Evolutionary conservation across 208 protist genomes (phyloP).

Genomic region (Borovskyia barvae): DNA sequence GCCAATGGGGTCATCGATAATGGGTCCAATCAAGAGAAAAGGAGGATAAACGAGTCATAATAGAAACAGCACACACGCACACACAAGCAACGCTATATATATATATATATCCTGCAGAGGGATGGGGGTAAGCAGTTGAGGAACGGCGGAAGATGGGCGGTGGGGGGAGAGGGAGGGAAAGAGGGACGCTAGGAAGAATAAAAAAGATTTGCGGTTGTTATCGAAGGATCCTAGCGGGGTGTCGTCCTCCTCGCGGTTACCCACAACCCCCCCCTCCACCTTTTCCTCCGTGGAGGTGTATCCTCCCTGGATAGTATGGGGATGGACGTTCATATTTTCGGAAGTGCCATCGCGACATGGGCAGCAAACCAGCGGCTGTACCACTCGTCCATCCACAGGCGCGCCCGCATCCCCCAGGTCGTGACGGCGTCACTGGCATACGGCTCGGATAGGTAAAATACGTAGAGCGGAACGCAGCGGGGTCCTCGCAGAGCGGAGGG

Average conservation of each 20-base stretch:
- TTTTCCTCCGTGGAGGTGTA: too few species aligned
- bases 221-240: not conserved
- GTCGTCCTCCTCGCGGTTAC: not conserved
- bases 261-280: too few species aligned
- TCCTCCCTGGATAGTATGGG: too few species aligned
- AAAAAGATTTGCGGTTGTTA: too few species aligned
- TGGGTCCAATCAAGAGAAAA: too few species aligned
- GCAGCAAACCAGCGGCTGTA: constrained; percentile 21
- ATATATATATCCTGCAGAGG: not conserved
- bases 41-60: too few species aligned
- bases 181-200: too few species aligned
- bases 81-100: not conserved
- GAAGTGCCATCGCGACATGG: constrained; percentile 6
- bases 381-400: constrained; percentile 7
- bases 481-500: not conserved
- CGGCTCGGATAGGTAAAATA: constrained; percentile 8
- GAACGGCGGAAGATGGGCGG: not conserved
- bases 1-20: too few species aligned
- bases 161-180: not conserved
- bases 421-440: constrained; percentile 7
- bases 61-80: not conserved
- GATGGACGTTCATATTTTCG: constrained; percentile 18
- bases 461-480: constrained; percentile 7
- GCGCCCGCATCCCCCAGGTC: not conserved
- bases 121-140: not conserved